Evolutionary conservation across 1,284 basidiomycete species (phyloP).

Genomic region (Ustilago trichophora): DNA sequence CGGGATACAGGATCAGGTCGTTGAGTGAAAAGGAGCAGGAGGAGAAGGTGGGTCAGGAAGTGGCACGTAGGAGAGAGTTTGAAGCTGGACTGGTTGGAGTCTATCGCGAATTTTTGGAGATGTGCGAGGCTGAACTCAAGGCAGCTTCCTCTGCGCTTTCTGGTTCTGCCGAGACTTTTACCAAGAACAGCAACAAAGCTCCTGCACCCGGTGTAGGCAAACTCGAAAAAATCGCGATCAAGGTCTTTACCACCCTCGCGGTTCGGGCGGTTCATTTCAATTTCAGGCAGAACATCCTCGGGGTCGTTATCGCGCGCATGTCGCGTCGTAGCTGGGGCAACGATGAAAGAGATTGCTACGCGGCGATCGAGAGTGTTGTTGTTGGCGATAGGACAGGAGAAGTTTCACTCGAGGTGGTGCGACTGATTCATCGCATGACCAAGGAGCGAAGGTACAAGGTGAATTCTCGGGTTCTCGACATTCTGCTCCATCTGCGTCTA

Average conservation of each 20-base stretch:
- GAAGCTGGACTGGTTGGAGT: constrained; percentile 91
- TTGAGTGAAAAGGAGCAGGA: constrained; percentile 88
- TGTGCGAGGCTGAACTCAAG: constrained; percentile 83
- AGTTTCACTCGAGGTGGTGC: constrained; percentile 86
- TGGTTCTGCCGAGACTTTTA: no score
- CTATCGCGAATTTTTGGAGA: constrained; percentile 87
- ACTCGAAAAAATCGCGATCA: constrained; percentile 71
- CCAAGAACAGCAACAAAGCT: background rate
- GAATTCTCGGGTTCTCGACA: constrained; percentile 85
- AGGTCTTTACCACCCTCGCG: constrained; percentile 86
- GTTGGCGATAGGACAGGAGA: constrained; percentile 79
- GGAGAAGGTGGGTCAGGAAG: constrained; percentile 94
- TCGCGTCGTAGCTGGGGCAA: constrained; percentile 72
- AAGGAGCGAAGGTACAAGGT: constrained; percentile 91
- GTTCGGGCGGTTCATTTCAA: constrained; percentile 93
- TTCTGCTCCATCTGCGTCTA: constrained; percentile 85
- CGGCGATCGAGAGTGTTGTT: constrained; percentile 83
- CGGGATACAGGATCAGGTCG: constrained; percentile 79
- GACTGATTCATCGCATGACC: constrained; percentile 92
- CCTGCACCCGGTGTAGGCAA: constrained; percentile 60
- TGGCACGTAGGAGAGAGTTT: constrained; percentile 88
- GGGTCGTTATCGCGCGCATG: constrained; percentile 81
- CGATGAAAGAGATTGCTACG: constrained; percentile 82
- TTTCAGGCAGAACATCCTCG: constrained; percentile 92
- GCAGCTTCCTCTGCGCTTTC: no score